These are phyloP conservation scores for Hyaloperonospora brassicae DNA, from an alignment of 352 stramenopile genomes.

Conservation along the genomic window DNA sequence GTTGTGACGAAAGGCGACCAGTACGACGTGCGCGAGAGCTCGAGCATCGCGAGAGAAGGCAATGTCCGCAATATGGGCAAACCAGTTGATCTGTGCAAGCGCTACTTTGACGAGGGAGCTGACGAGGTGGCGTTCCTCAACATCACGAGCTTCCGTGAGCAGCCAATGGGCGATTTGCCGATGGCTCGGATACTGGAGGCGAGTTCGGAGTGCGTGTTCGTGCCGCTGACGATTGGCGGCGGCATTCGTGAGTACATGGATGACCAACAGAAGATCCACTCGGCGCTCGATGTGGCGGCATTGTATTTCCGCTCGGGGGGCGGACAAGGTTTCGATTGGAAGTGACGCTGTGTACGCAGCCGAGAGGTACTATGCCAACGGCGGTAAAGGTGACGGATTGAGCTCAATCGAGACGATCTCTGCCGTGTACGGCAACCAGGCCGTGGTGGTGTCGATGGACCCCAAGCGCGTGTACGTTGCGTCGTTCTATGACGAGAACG, in stretches of 20 bases:
- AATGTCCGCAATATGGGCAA: conserved; percentile 97
- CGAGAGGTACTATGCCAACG: conserved; percentile 81
- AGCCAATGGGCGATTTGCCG: conserved; percentile 93
- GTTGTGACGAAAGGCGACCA: conserved; percentile 99
- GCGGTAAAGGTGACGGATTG: conserved; percentile 53
- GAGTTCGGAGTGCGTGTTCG: conserved; percentile 93
- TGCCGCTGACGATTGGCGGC: conserved; percentile 95
- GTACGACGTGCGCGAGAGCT: conserved; percentile 94
- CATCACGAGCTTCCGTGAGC: conserved; percentile 97
- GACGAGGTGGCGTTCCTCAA: conserved; percentile 98
- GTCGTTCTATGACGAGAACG: conserved; percentile 62
- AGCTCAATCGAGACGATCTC: conserved; percentile 97
- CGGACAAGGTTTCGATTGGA: conserved; percentile 97
- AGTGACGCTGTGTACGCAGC: conserved; percentile 94
- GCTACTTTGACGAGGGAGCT: conserved; percentile 94
- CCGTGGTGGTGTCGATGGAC: conserved; percentile 97
- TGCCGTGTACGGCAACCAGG: conserved; percentile 93
- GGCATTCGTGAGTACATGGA: conserved; percentile 96
- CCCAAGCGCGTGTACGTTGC: conserved; percentile 85
- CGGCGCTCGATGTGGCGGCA: conserved; percentile 91
- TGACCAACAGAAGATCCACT: conserved; percentile 74
- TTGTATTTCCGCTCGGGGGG: conserved; percentile 96
- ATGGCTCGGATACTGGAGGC: conserved; percentile 95
- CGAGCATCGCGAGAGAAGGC: conserved; percentile 62
- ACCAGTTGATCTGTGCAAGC: conserved; percentile 89